A percentile compares a stretch with the other conserved stretches of the same genome.
phyloP scores from a whole-genome alignment of 208 protist species.

The Wallacemonas rigidus region DNA sequence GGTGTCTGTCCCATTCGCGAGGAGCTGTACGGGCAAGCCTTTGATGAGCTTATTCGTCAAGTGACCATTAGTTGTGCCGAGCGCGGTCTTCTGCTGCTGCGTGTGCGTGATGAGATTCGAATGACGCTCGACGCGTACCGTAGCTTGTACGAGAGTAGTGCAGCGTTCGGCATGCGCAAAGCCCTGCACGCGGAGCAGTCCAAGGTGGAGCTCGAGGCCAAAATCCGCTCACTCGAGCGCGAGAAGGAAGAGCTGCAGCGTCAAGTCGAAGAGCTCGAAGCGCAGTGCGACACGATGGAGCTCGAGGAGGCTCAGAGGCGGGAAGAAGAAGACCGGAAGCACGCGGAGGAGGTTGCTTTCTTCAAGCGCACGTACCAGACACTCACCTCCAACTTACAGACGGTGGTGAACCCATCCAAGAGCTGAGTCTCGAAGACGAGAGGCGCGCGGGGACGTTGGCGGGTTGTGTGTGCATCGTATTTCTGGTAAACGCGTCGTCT shows the following conservation, averaged over 20 bases:
- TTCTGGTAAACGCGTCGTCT: too few species aligned
- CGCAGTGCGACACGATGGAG: constrained; percentile 83
- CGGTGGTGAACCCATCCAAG: constrained; percentile 86
- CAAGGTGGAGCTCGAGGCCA: constrained; percentile 95
- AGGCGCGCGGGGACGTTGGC: too few species aligned
- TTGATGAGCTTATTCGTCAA: constrained; percentile 98
- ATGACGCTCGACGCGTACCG: constrained; percentile 89
- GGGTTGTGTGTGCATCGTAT: too few species aligned
- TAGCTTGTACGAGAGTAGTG: constrained; percentile 81
- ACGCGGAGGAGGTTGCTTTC: constrained; percentile 96
- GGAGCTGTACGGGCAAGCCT: constrained; percentile 97
- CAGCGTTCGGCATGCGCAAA: constrained; percentile 98
- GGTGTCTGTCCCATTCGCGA: constrained; percentile 98
- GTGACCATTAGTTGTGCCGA: constrained; percentile 98
- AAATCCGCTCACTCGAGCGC: constrained; percentile 90
- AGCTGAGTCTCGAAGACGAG: constrained; percentile 22
- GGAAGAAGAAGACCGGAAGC: constrained; percentile 93
- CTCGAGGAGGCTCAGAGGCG: constrained; percentile 91
- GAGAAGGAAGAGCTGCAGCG: constrained; percentile 95
- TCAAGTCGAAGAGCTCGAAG: constrained; percentile 80
- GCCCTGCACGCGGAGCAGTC: constrained; percentile 97
- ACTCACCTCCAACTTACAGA: constrained; percentile 93
- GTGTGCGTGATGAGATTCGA: constrained; percentile 97
- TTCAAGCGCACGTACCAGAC: constrained; percentile 95
- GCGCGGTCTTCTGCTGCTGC: constrained; percentile 96